phyloP scores from a whole-genome alignment of 495 filamentous ascomycete species.

The Neurospora africana region DNA sequence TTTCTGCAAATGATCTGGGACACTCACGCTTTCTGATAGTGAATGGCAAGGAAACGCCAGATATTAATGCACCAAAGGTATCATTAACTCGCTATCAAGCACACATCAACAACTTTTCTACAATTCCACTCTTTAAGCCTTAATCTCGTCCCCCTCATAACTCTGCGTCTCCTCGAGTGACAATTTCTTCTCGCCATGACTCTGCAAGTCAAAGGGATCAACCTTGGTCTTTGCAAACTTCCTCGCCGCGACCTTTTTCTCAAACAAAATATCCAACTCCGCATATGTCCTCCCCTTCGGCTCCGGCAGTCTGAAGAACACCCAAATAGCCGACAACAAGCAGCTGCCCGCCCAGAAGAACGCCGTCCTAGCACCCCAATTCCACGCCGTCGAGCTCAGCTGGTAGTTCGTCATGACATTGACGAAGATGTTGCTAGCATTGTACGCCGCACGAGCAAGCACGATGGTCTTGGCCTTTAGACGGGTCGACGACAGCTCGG shows the following conservation, averaged over 20 bases:
- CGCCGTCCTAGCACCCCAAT: constrained; percentile 34
- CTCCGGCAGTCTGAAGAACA: constrained; percentile 26
- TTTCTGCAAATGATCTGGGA: background rate
- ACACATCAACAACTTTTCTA: background rate
- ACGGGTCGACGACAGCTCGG: constrained; percentile 42
- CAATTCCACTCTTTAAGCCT: background rate
- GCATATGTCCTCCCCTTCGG: constrained; percentile 32
- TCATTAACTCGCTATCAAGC: background rate
- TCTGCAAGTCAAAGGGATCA: constrained; percentile 15
- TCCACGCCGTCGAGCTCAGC: constrained; percentile 40
- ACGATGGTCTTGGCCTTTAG: constrained; percentile 47
- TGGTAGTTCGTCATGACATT: constrained; percentile 42
- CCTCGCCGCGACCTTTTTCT: constrained; percentile 27
- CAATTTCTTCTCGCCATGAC: background rate
- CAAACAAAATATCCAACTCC: constrained; percentile 43
- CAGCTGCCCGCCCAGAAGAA: constrained; percentile 46
- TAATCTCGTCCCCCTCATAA: background rate
- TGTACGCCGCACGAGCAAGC: constrained; percentile 43
- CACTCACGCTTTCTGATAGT: background rate
- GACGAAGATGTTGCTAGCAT: constrained; percentile 33
- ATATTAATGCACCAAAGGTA: background rate
- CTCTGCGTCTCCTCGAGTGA: background rate
- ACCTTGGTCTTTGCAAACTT: constrained; percentile 25
- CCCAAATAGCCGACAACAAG: constrained; percentile 28
- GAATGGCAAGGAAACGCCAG: background rate